A percentile compares a stretch with the other conserved stretches of the same genome.
phyloP scores from a whole-genome alignment of 345 rosid species.

The Euphorbia peplus region DNA sequence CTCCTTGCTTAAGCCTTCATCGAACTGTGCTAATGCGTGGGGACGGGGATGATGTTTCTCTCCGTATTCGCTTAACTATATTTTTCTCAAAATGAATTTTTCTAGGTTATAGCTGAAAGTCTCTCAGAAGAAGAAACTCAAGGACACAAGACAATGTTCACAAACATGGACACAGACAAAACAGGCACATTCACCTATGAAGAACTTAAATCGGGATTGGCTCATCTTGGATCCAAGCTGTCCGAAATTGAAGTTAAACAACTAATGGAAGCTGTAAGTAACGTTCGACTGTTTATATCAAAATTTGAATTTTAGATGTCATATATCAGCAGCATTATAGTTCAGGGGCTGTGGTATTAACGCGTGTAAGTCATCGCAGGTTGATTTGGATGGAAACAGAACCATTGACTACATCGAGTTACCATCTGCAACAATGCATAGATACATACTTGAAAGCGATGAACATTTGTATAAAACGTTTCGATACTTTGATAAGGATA shows the following conservation, averaged over 20 bases:
- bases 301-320: too few species aligned
- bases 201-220: slow-evolving; percentile 66
- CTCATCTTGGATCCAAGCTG: slow-evolving; percentile 68
- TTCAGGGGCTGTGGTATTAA: too few species aligned
- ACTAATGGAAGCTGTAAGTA: slow-evolving; percentile 83
- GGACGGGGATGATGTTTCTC: too few species aligned
- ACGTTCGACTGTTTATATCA: background rate
- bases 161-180: slow-evolving; percentile 76
- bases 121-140: slow-evolving; percentile 82
- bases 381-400: slow-evolving; percentile 90
- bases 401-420: slow-evolving; percentile 79
- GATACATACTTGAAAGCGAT: slow-evolving; percentile 61
- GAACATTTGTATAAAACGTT: slow-evolving; percentile 78
- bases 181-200: slow-evolving; percentile 85
- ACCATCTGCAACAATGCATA: slow-evolving; percentile 81
- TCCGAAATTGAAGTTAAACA: slow-evolving; percentile 79
- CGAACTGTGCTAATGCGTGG: too few species aligned
- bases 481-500: slow-evolving; percentile 72
- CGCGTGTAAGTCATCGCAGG: slow-evolving; percentile 51
- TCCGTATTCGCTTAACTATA: background rate
- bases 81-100: background rate
- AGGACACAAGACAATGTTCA: slow-evolving; percentile 75
- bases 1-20: too few species aligned
- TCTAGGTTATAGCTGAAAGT: slow-evolving; percentile 77
- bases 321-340: too few species aligned